Conservation (phyloP, 2,329 filamentous ascomycete species). For the Aureobasidium namibiae region DNA sequence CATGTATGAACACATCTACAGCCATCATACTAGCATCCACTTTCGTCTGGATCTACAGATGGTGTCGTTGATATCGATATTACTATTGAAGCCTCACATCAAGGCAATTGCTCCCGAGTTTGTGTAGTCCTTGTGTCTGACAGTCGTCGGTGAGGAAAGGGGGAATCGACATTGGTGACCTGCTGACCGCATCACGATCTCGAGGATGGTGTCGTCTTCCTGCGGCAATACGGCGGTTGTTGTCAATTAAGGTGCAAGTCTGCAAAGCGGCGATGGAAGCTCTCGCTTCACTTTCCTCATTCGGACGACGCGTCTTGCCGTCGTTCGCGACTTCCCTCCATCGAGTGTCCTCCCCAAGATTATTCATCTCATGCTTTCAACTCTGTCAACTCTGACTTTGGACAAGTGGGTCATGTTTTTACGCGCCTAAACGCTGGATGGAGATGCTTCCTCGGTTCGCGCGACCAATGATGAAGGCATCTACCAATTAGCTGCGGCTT, state of each 20-base stretch:
- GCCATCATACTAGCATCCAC: neutral
- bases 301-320: neutral
- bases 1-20: neutral
- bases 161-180: neutral
- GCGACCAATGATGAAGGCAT: too few relatives aligned
- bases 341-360: neutral
- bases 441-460: too few relatives aligned
- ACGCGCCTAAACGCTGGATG: neutral
- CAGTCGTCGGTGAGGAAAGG: too few relatives aligned
- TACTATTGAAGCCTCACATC: neutral
- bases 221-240: neutral
- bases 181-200: neutral
- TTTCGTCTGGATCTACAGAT: neutral
- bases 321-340: neutral
- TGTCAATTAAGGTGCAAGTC: neutral
- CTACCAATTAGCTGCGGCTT: too few relatives aligned
- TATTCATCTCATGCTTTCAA: neutral
- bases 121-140: too few relatives aligned
- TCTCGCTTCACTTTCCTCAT: neutral
- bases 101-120: neutral
- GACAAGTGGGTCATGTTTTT: neutral
- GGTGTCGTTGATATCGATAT: neutral
- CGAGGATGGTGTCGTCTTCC: neutral
- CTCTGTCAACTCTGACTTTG: neutral
- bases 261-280: neutral